These are phyloP conservation scores for Chaetomium globosum DNA, from an alignment of 2,329 filamentous ascomycete species.

Conservation along the genomic window DNA sequence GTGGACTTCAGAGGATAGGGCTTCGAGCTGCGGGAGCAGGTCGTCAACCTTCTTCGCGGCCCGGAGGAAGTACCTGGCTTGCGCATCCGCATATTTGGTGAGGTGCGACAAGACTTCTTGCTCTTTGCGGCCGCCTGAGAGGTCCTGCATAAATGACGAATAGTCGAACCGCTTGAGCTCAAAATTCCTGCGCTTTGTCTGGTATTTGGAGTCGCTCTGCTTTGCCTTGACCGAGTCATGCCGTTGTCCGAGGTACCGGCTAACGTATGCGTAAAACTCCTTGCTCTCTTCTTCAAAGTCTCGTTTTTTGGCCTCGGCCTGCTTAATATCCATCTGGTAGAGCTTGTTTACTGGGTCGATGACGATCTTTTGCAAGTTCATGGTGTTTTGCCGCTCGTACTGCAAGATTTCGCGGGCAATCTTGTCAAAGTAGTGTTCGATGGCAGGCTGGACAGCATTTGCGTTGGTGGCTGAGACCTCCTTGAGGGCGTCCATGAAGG, in stretches of 20 bases:
- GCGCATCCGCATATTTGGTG: slow-evolving; percentile 84
- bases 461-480: slow-evolving; percentile 90
- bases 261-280: slow-evolving; percentile 95
- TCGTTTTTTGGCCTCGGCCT: slow-evolving; percentile 93
- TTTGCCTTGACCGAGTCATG: slow-evolving; percentile 97
- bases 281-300: slow-evolving; percentile 99
- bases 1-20: slow-evolving; percentile 82
- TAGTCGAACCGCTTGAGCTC: slow-evolving; percentile 98
- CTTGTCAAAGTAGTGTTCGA: slow-evolving; percentile 98
- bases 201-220: slow-evolving; percentile 97
- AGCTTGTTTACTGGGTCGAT: slow-evolving; percentile 91
- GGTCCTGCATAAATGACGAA: slow-evolving; percentile 97
- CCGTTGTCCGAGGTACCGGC: slow-evolving; percentile 91
- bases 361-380: slow-evolving; percentile 86
- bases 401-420: slow-evolving; percentile 86
- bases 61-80: slow-evolving; percentile 78
- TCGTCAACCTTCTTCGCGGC: slow-evolving; percentile 86
- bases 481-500: slow-evolving; percentile 81
- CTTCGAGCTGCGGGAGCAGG: slow-evolving; percentile 86
- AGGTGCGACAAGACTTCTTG: slow-evolving; percentile 94
- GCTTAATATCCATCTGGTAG: slow-evolving; percentile 95
- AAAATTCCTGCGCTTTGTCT: slow-evolving; percentile 89
- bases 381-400: slow-evolving; percentile 83
- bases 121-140: slow-evolving; percentile 98
- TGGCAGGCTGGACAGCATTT: slow-evolving; percentile 92